Conservation (phyloP, 352 stramenopile species). For the Pythium oligandrum region DNA sequence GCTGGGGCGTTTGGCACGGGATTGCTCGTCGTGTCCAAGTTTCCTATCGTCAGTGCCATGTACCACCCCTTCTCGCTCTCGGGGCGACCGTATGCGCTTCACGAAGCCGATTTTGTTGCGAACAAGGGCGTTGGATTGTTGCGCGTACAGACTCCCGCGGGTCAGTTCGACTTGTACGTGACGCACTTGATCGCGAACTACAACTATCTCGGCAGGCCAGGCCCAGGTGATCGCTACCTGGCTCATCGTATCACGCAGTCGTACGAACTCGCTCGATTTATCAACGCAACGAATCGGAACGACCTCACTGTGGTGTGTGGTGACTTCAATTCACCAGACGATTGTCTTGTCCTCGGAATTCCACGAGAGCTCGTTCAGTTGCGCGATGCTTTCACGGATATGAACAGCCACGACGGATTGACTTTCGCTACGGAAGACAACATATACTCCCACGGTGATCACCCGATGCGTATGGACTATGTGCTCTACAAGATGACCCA, state of each 20-base stretch:
- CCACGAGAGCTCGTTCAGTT: constrained; percentile 43
- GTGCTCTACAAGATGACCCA: constrained; percentile 61
- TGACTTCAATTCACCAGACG: constrained; percentile 78
- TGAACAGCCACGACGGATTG: constrained; percentile 51
- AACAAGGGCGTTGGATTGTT: constrained; percentile 76
- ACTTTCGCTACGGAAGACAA: constrained; percentile 79
- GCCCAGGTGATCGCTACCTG: constrained; percentile 60
- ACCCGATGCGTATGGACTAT: constrained; percentile 86
- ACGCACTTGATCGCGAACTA: constrained; percentile 81
- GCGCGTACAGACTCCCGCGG: constrained; percentile 49
- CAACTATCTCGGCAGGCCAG: constrained; percentile 59
- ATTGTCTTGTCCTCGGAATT: constrained; percentile 66
- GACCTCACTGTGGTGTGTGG: constrained; percentile 59
- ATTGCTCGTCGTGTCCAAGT: constrained; percentile 69
- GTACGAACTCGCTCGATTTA: constrained; percentile 75
- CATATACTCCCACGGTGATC: constrained; percentile 73
- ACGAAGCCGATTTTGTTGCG: constrained; percentile 76
- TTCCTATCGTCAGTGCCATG: constrained; percentile 49
- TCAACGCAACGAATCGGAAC: constrained; percentile 51
- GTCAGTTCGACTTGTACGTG: constrained; percentile 70
- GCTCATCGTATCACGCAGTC: constrained; percentile 59
- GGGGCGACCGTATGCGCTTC: constrained; percentile 69
- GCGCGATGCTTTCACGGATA: constrained; percentile 69
- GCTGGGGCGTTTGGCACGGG: constrained; percentile 73
- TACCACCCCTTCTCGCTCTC: constrained; percentile 78